Evolutionary conservation across 768 basidiomycete genomes (phyloP).

Genomic region (Russula lepida): DNA sequence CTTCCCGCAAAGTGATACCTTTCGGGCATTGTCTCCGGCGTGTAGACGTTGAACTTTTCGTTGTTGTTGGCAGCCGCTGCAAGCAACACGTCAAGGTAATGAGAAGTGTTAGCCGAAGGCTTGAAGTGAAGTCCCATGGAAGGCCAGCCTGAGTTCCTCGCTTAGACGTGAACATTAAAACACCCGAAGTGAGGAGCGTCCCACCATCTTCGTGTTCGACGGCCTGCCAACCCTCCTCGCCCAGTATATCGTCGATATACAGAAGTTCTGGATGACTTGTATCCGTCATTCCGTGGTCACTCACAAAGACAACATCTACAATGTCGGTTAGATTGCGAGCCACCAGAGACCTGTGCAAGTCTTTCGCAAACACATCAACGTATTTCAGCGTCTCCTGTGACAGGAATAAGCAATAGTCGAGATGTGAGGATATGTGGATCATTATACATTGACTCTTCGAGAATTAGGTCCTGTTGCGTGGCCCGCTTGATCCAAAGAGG

Average conservation of each 20-base stretch:
- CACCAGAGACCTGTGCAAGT: slow-evolving; percentile 54
- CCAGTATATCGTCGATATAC: slow-evolving; percentile 77
- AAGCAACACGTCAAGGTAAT: slow-evolving; percentile 47
- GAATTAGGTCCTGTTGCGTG: slow-evolving; percentile 66
- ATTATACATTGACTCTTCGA: slow-evolving; percentile 56
- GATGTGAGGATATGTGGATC: neutral
- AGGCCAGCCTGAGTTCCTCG: slow-evolving; percentile 59
- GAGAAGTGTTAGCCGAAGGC: slow-evolving; percentile 44
- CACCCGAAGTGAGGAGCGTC: neutral
- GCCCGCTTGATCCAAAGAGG: slow-evolving; percentile 80
- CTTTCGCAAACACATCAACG: slow-evolving; percentile 68
- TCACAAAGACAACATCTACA: slow-evolving; percentile 84
- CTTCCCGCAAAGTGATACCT: slow-evolving; percentile 67
- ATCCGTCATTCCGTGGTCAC: slow-evolving; percentile 88
- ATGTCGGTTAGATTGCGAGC: slow-evolving; percentile 73
- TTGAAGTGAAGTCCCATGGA: slow-evolving; percentile 77
- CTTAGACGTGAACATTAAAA: neutral
- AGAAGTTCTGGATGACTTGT: slow-evolving; percentile 70
- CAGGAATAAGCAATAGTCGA: neutral
- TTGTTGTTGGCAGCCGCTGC: slow-evolving; percentile 43
- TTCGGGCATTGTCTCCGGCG: slow-evolving; percentile 71
- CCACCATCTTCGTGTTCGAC: slow-evolving; percentile 68
- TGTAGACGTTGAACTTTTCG: slow-evolving; percentile 73
- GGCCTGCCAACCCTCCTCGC: slow-evolving; percentile 45
- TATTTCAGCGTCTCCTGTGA: slow-evolving; percentile 50